phyloP scores from a whole-genome alignment of 345 rosid genomes.

The Carallia pectinifolia region DNA sequence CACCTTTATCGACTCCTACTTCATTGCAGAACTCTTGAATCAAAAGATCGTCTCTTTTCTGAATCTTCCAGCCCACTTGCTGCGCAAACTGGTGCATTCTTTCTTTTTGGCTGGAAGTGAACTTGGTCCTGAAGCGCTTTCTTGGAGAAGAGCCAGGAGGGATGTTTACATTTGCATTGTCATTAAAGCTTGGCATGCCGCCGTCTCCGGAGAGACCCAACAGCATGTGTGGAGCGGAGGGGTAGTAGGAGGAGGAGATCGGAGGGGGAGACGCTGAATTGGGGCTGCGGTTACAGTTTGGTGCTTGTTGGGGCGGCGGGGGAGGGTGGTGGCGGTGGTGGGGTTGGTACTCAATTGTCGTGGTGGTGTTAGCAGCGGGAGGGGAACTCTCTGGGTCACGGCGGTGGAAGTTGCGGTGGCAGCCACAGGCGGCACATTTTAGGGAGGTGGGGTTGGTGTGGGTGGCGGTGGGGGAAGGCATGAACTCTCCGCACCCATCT shows the following conservation, averaged over 20 bases:
- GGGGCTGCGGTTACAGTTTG: slow-evolving; percentile 19
- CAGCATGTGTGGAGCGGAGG: slow-evolving; percentile 38
- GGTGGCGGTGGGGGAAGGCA: slow-evolving; percentile 26
- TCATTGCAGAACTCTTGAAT: slow-evolving; percentile 64
- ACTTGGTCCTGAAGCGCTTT: slow-evolving; percentile 30
- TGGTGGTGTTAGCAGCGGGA: slow-evolving; percentile 8
- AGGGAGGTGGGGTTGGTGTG: slow-evolving; percentile 24
- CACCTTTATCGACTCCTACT: slow-evolving; percentile 63
- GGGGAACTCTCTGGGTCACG: slow-evolving; percentile 27
- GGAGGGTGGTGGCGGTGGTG: slow-evolving; percentile 34
- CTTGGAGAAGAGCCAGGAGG: slow-evolving; percentile 13
- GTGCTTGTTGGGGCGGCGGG: slow-evolving; percentile 18
- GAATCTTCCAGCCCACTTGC: slow-evolving; percentile 84
- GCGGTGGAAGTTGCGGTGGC: slow-evolving; percentile 37
- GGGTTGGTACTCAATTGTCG: slow-evolving; percentile 37
- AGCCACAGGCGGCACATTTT: slow-evolving; percentile 31
- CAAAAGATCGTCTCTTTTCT: slow-evolving; percentile 65
- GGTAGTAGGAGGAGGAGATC: slow-evolving; percentile 37
- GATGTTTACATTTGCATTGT: slow-evolving; percentile 1
- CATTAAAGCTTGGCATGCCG: no score
- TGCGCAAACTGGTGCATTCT: slow-evolving; percentile 39
- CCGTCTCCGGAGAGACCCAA: slow-evolving; percentile 24
- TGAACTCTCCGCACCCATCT: slow-evolving; percentile 33
- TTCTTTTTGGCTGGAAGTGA: slow-evolving; percentile 26
- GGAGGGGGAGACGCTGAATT: slow-evolving; percentile 33